These are phyloP conservation scores for Monosporascus sp. DNA, from an alignment of 2,329 filamentous ascomycete species.

Conservation along the genomic window DNA sequence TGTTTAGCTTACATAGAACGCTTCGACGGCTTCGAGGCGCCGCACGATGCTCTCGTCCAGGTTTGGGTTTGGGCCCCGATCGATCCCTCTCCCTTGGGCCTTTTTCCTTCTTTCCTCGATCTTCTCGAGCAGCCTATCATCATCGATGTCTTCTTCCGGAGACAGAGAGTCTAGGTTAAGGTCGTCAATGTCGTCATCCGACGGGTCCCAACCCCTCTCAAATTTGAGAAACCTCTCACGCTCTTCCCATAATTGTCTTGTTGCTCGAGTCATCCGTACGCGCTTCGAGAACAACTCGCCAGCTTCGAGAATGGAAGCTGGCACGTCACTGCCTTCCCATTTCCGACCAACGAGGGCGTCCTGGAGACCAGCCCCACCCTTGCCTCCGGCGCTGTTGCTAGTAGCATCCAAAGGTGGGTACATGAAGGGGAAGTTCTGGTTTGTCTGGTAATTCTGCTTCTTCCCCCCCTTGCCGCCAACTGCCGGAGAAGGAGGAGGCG, in stretches of 20 bases:
- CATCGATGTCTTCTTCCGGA: constrained; percentile 26
- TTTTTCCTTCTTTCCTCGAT: constrained; percentile 40
- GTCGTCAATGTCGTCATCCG: constrained; percentile 38
- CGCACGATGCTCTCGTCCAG: constrained; percentile 53
- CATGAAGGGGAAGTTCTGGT: constrained; percentile 97
- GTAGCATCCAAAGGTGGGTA: constrained; percentile 87
- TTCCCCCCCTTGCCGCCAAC: constrained; percentile 90
- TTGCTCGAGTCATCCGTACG: constrained; percentile 85
- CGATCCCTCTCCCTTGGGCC: constrained; percentile 34
- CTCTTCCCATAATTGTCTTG: constrained; percentile 92
- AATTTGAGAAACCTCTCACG: constrained; percentile 87
- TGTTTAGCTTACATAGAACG: constrained; percentile 70
- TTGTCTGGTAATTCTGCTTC: constrained; percentile 99
- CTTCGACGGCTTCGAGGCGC: constrained; percentile 72
- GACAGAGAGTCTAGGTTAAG: constrained; percentile 29
- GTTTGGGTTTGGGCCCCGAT: constrained; percentile 45
- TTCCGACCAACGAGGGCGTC: constrained; percentile 73
- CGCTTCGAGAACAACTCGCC: constrained; percentile 86
- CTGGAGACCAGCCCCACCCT: constrained; percentile 75
- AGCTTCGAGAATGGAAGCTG: constrained; percentile 89
- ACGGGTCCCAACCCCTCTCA: constrained; percentile 78
- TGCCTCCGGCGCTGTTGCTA: constrained; percentile 87
- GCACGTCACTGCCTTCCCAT: constrained; percentile 93
- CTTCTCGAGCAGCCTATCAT: constrained; percentile 32
- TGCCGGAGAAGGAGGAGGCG: constrained; percentile 83